Evolutionary conservation across 441 rosid species (phyloP), one percentile per base, ranked within the genome.

Genomic region (Kokia cookei): DNA sequence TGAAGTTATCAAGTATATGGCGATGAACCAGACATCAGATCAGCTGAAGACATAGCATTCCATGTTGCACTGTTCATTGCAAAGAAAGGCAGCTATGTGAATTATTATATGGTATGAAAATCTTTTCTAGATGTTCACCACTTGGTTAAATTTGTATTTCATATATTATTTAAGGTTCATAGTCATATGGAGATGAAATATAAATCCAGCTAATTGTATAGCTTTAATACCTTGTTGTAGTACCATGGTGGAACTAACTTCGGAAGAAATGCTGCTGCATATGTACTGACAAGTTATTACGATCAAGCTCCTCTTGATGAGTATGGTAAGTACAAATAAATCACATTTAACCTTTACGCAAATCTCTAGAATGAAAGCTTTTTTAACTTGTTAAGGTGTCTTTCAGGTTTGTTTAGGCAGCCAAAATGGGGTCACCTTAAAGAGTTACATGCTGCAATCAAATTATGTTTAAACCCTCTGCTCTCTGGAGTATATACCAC

Each of bases 161-260:
- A 42, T 50, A 43, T 13, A 45, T 45, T 32, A 43, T 22, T 65
- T 45, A 45, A 45, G 53, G 35, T 24, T 24, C 6, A 63, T 45
- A 13, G 17, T 65, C 7, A 43, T 45, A 65, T 24, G 14, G 2
- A 24, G 24, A 65, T 65, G 66, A 24, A 65, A 24, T 13, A 24
- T 13, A 12, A 65, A 6, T 22, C 37, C 22, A 45, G 19, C 37
- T 65, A 45, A 65, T 65, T 45, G 35, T 4, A 14, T n/a, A 53
- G 60, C 73, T 54, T 11, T n/a, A 51, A 17, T 19, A 57, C 22
- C 9, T 65, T 70, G 0, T 61, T 67, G 0, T 74, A 90, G 94
- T 90, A 88, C 77, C 92, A 90, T 63, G 92, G 94, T 22, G 94
- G 94, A 80, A 90, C 92, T 9, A 90, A 88, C 78, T 88, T 88